A percentile compares a stretch with the other conserved stretches of the same genome.
Evolutionary conservation across 352 stramenopile species (phyloP).

Genomic region (Globisporangium rhizosaccharum): DNA sequence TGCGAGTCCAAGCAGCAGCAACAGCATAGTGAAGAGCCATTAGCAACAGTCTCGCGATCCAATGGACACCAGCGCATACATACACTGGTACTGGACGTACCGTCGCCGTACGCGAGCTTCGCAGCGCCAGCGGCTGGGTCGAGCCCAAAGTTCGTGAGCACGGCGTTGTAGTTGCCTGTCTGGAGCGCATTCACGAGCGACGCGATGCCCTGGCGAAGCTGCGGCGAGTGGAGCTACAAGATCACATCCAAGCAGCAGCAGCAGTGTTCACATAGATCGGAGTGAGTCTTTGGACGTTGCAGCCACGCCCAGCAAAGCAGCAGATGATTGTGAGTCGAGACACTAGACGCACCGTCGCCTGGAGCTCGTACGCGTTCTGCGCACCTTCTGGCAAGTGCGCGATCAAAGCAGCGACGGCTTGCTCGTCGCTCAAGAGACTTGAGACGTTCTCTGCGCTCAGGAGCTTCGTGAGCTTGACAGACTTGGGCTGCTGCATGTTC

Average conservation of each 20-base stretch:
- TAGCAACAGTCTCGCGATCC: not conserved
- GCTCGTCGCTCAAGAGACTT: constrained; percentile 60
- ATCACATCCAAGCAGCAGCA: not conserved
- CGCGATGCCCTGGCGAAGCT: constrained; percentile 86
- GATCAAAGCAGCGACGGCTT: constrained; percentile 46
- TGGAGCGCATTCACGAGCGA: constrained; percentile 81
- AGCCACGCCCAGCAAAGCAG: too few species aligned
- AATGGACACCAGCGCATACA: not conserved
- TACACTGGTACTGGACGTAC: constrained; percentile 22
- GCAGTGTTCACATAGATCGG: not conserved
- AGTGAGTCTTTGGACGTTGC: too few species aligned
- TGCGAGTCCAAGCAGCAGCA: constrained; percentile 11
- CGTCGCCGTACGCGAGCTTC: constrained; percentile 81
- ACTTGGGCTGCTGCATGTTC: constrained; percentile 42
- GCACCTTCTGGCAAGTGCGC: constrained; percentile 74
- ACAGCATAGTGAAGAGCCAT: not conserved
- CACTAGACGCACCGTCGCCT: constrained; percentile 42
- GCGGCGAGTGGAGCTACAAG: constrained; percentile 63
- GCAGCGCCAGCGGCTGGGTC: constrained; percentile 65
- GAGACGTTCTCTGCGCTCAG: constrained; percentile 51
- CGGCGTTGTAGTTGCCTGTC: constrained; percentile 87
- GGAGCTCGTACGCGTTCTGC: constrained; percentile 71
- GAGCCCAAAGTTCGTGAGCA: constrained; percentile 89
- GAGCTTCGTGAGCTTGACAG: constrained; percentile 56
- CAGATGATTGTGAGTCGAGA: not conserved